Base-by-base conservation (phyloP, 2,329 filamentous ascomycete genomes). In the Apiospora marii region DNA sequence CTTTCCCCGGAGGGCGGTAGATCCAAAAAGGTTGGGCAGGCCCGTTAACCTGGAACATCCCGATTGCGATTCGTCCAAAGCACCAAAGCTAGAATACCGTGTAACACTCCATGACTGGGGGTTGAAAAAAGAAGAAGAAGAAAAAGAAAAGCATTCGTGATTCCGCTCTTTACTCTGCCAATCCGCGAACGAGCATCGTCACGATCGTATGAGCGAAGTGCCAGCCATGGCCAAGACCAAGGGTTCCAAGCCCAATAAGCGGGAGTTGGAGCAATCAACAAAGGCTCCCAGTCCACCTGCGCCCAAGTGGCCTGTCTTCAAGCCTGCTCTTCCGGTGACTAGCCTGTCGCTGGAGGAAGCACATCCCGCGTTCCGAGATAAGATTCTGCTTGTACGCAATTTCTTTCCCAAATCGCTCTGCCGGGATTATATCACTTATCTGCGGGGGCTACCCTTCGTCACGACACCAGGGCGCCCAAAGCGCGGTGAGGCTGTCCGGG, bases 391-490 rank as follows among this genome's bases (percentile, higher is more conserved):
- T 4, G 87, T 96, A 72, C 87, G 90, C 2, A 92, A 90, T 74
- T 92, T 97, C 81, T 94, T 94, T 84, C 93, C 94, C 0, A 87
- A 89, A 13, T 90, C 87, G 4, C 87, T 97, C 7, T 96, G 94
- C 85, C 92, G 91, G 76, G 90, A 88, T 72, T 97, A 96, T 80
- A 89, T 94, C 69, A 87, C 89, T 0, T 96, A 96, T 77, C 88
- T 97, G 0, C 83, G 83, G 71, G 74, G 37, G 89, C 88, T 97
- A 3, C 91, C 94, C 0, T 84, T 97, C 67, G 88, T 88, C 64
- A 97, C 94, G 0, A 97, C 94, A 0, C 94, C 94, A 0, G 91
- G 90, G 0, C 91, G 90, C 74, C 94, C 94, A 1, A 96, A 93
- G 81, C 91, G 90, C 74, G 94, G 93, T 68, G 92, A 96, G 71